phyloP scores from a whole-genome alignment of 2,329 filamentous ascomycete species.

The Aspergillus sp. region DNA sequence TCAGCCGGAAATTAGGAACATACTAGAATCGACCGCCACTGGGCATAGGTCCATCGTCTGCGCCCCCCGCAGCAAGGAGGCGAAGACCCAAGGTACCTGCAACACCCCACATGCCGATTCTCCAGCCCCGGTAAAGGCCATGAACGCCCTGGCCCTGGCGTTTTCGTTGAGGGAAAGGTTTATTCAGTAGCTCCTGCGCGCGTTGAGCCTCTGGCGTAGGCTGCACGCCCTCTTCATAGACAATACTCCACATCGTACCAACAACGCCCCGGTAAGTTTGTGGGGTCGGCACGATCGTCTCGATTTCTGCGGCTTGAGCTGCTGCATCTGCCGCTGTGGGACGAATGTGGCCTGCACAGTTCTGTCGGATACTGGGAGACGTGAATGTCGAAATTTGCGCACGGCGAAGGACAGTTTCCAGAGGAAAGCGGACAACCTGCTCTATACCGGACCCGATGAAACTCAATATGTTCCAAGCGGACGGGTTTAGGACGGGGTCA shows the following conservation, averaged over 20 bases:
- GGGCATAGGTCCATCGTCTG: conserved; percentile 36
- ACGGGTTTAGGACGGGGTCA: conserved; percentile 77
- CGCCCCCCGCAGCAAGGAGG: conserved; percentile 41
- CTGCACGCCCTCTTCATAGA: conserved; percentile 72
- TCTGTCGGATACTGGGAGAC: conserved; percentile 50
- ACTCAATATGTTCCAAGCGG: conserved; percentile 76
- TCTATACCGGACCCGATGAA: conserved; percentile 79
- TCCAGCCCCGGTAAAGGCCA: conserved; percentile 59
- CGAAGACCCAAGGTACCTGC: conserved; percentile 56
- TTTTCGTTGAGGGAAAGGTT: conserved; percentile 40
- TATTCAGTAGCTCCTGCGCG: conserved; percentile 33
- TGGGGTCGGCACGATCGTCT: conserved; percentile 72
- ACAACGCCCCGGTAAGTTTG: conserved; percentile 82
- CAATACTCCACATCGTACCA: conserved; percentile 88
- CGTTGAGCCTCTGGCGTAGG: conserved; percentile 47
- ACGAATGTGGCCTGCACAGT: conserved; percentile 23
- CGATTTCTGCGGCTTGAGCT: conserved; percentile 42
- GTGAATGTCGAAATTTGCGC: conserved; percentile 76
- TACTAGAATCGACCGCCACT: conserved; percentile 35
- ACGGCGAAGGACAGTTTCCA: conserved; percentile 87
- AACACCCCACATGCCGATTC: conserved; percentile 56
- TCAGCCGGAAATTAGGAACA: neutral
- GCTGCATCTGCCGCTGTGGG: conserved; percentile 14
- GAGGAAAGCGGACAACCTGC: conserved; percentile 80
- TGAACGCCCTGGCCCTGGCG: conserved; percentile 56